phyloP scores from a whole-genome alignment of 495 filamentous ascomycete species.

The Penicillium manginii region DNA sequence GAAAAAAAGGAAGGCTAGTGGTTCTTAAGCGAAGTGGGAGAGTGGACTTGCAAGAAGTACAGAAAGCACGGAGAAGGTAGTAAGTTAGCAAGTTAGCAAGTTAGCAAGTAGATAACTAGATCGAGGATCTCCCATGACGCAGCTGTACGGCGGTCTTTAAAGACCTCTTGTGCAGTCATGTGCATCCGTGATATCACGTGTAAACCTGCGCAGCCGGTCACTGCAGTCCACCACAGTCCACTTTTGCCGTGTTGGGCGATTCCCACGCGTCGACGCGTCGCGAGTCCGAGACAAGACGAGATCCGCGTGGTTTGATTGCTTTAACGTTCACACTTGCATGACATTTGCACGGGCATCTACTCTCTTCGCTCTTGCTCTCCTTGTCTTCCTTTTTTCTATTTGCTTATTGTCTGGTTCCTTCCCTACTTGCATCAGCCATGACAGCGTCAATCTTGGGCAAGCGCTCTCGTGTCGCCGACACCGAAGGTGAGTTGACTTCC shows the following conservation, averaged over 20 bases:
- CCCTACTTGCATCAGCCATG: constrained; percentile 46
- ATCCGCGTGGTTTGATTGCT: constrained; percentile 7
- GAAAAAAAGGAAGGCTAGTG: constrained; percentile 5
- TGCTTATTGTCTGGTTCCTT: neutral
- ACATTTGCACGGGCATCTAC: constrained; percentile 4
- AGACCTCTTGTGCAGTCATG: constrained; percentile 6
- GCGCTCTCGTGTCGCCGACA: constrained; percentile 60
- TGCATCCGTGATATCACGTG: too few species aligned
- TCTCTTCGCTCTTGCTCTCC: constrained; percentile 13
- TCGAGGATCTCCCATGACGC: constrained; percentile 17
- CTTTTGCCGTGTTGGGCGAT: constrained; percentile 22
- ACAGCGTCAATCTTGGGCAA: constrained; percentile 60
- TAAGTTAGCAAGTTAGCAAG: too few species aligned
- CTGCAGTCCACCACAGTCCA: neutral
- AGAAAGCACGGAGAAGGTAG: constrained; percentile 4
- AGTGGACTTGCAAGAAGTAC: too few species aligned
- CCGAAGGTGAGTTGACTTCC: constrained; percentile 54
- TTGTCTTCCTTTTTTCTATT: neutral
- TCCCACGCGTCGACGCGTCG: constrained; percentile 18
- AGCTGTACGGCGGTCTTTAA: constrained; percentile 8
- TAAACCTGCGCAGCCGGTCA: constrained; percentile 6
- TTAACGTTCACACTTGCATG: neutral
- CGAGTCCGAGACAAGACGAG: too few species aligned
- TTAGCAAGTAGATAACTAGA: too few species aligned
- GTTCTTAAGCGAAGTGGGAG: too few species aligned